Evolutionary conservation across 345 rosid species (phyloP).

Genomic region (Gossypium australe): DNA sequence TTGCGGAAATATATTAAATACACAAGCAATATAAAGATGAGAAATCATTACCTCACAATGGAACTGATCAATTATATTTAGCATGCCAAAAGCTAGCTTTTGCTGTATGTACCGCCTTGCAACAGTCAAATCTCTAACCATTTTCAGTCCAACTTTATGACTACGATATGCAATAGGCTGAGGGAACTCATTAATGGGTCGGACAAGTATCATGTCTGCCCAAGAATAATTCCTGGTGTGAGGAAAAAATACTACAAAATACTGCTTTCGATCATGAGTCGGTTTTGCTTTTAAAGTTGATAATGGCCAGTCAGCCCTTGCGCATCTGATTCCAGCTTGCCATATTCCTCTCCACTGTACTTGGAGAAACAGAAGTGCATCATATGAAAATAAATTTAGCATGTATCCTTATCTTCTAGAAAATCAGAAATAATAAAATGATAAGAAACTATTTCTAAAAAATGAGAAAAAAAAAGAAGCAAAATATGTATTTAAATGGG

Average conservation of each 20-base stretch:
- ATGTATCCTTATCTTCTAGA: not conserved
- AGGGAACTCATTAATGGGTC: slow-evolving; percentile 68
- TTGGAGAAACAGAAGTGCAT: slow-evolving; percentile 24
- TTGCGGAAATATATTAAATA: not conserved
- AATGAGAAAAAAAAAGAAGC: not conserved
- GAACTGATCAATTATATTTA: slow-evolving; percentile 82
- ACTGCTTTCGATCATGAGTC: slow-evolving; percentile 87
- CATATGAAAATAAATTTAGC: slow-evolving; percentile 16
- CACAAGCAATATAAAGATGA: not conserved
- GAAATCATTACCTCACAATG: slow-evolving; percentile 54
- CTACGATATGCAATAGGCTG: slow-evolving; percentile 83
- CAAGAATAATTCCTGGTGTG: slow-evolving; percentile 93
- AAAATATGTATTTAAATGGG: not conserved
- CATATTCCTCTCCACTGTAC: slow-evolving; percentile 97
- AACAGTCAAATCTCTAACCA: slow-evolving; percentile 78
- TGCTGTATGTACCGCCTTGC: slow-evolving; percentile 80
- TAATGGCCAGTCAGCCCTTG: slow-evolving; percentile 89
- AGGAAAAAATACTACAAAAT: slow-evolving; percentile 87
- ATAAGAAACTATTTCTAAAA: not conserved
- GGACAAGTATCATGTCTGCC: slow-evolving; percentile 93
- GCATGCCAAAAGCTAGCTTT: slow-evolving; percentile 82
- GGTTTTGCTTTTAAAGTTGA: slow-evolving; percentile 94
- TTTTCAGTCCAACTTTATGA: slow-evolving; percentile 65
- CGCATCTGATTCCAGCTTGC: slow-evolving; percentile 95
- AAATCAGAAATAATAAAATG: not conserved